Conservation (phyloP, 345 rosid species). For the Populus simonii region DNA sequence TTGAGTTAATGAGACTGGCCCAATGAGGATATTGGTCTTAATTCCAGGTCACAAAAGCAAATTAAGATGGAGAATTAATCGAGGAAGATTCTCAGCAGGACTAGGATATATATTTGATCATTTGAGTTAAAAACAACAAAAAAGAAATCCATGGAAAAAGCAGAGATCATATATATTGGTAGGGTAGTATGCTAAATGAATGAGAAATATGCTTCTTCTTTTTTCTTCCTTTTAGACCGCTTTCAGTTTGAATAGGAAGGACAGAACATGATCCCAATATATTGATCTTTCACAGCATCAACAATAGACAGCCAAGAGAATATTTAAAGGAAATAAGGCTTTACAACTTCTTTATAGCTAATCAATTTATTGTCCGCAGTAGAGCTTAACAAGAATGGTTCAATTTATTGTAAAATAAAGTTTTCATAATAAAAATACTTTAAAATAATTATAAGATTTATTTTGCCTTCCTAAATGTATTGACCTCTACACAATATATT, state of each 20-base stretch:
- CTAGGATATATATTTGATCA: background rate
- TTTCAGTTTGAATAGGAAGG: background rate
- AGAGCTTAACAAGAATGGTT: no score
- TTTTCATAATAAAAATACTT: no score
- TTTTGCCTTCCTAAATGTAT: no score
- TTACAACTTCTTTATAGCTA: no score
- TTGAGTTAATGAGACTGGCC: slow-evolving; percentile 14
- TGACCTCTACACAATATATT: no score
- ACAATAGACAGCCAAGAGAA: background rate
- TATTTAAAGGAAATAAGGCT: no score
- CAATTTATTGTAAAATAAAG: no score
- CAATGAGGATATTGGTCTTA: slow-evolving; percentile 12
- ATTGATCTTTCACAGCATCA: background rate
- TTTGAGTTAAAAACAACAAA: background rate
- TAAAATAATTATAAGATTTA: no score
- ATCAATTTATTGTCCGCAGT: no score
- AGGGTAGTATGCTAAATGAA: background rate
- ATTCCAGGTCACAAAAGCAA: slow-evolving; percentile 11
- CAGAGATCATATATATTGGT: background rate
- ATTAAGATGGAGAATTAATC: background rate
- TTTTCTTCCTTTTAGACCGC: background rate
- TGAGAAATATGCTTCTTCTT: background rate
- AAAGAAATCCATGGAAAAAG: background rate
- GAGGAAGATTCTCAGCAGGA: background rate
- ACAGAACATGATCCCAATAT: background rate